Evolutionary conservation across 2,329 filamentous ascomycete genomes (phyloP), one percentile per base, ranked within the genome.

Genomic region (Lomentospora prolificans): DNA sequence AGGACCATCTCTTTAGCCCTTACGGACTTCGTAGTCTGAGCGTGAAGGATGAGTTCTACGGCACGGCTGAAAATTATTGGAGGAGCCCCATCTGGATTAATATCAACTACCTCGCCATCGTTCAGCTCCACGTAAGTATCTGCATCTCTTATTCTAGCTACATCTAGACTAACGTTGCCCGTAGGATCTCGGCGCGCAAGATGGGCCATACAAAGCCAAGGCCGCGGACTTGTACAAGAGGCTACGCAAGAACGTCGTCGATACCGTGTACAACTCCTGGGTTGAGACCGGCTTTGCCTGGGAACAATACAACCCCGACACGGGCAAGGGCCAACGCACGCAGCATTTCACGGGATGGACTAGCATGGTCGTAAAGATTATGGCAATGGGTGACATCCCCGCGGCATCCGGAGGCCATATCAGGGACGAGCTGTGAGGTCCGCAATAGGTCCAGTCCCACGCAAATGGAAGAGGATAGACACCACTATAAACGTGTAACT

Each of bases 301-400:
- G 92, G 94, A 99, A 72, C 94, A 99, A 73, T 99, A 97, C 70
- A 89, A 95, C 68, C 90, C 91, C 0, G 90, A 96, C 64, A 95
- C 89, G 3, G 94, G 94, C 50, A 81, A 81, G 55, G 94, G 94
- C n/a, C 92, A 97, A 75, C 80, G 94, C 44, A 97, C 91, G 4
- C 90, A 96, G 76, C 92, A 97, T 70, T 99, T 99, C 68, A 96
- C 94, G 0, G 94, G 94, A 53, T 99, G 94, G 94, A 99, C 94
- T n/a, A 96, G 90, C 68, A 75, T 97, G 70, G 89, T 97, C 51
- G 91, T 97, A 50, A 96, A 96, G 76, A 89, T 99, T 62, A 96
- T 97, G 90, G 83, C 84, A 50, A 92, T 99, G 89, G 87, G 51
- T n/a, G 46, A 56, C 8, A 14, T 56, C n/a, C 24, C 46, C 14